These are phyloP conservation scores for Hyparrhenia diplandra DNA, from an alignment of 176 grass and related monocot genomes.

Conservation along the genomic window DNA sequence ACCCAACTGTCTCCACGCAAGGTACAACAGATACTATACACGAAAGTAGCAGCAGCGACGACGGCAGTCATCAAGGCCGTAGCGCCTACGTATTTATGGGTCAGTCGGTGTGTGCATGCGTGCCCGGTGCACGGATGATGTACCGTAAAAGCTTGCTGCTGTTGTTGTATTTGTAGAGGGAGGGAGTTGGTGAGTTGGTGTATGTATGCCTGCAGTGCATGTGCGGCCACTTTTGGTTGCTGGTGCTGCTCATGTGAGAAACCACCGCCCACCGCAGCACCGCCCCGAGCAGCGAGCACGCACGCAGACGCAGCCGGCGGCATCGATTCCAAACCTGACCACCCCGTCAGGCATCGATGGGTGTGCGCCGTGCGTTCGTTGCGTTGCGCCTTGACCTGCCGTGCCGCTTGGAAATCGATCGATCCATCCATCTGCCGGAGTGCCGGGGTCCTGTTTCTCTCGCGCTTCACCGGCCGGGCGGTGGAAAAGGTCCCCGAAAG, in stretches of 20 bases:
- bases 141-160: not conserved
- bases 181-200: not conserved
- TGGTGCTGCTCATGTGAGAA: not conserved
- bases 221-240: conserved; percentile 1
- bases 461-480: too few species aligned
- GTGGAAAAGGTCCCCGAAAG: too few species aligned
- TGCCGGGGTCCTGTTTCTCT: too few species aligned
- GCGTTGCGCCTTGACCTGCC: not conserved
- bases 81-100: not conserved
- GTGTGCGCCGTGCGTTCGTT: not conserved
- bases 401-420: too few species aligned
- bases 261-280: conserved; percentile 1
- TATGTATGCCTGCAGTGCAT: not conserved
- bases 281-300: not conserved
- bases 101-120: not conserved
- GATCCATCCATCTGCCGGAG: too few species aligned
- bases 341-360: not conserved
- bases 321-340: conserved; percentile 5
- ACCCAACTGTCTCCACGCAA: not conserved
- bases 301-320: not conserved
- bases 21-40: not conserved
- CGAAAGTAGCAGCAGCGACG: not conserved
- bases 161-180: not conserved
- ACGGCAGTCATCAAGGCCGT: not conserved
- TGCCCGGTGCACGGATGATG: not conserved